Conservation (phyloP, 345 rosid species). For the Aquilaria malaccensis region DNA sequence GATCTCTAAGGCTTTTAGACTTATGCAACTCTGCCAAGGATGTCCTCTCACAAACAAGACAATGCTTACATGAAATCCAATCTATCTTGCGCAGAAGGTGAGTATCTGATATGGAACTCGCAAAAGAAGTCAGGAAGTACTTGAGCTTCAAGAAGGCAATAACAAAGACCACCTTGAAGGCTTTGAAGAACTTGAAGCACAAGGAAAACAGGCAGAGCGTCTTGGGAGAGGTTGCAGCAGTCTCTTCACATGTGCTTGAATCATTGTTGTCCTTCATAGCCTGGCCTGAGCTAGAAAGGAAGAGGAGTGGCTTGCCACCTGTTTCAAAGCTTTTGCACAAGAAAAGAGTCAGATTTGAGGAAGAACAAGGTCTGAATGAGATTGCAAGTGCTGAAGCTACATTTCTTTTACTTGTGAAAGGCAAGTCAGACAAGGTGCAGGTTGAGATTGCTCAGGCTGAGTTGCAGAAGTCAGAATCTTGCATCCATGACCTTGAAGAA, state of each 20-base stretch:
- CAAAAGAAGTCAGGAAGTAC: constrained; percentile 11
- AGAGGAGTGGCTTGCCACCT: no score
- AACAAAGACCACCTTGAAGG: constrained; percentile 13
- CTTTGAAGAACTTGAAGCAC: background rate
- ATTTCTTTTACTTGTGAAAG: constrained; percentile 1
- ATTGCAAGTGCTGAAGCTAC: constrained; percentile 16
- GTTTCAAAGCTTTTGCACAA: constrained; percentile 11
- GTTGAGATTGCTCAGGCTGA: constrained; percentile 5
- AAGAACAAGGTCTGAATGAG: background rate
- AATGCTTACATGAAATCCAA: constrained; percentile 23
- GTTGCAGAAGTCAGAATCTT: constrained; percentile 23
- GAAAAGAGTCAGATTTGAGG: constrained; percentile 3
- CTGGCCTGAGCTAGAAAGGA: background rate
- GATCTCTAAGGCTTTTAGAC: constrained; percentile 23
- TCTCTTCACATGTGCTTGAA: constrained; percentile 10
- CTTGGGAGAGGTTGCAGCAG: constrained; percentile 13
- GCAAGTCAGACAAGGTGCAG: background rate
- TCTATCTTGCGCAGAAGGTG: constrained; percentile 24
- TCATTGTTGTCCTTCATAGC: constrained; percentile 19
- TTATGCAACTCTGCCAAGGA: constrained; percentile 23
- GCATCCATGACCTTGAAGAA: constrained; percentile 30
- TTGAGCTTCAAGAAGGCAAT: constrained; percentile 9
- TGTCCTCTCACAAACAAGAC: constrained; percentile 22
- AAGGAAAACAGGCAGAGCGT: constrained; percentile 5
- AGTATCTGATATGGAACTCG: constrained; percentile 8